A percentile compares a stretch with the other conserved stretches of the same genome.
Conservation (phyloP, 106 monocot genomes). For the Gastrodia elata region DNA sequence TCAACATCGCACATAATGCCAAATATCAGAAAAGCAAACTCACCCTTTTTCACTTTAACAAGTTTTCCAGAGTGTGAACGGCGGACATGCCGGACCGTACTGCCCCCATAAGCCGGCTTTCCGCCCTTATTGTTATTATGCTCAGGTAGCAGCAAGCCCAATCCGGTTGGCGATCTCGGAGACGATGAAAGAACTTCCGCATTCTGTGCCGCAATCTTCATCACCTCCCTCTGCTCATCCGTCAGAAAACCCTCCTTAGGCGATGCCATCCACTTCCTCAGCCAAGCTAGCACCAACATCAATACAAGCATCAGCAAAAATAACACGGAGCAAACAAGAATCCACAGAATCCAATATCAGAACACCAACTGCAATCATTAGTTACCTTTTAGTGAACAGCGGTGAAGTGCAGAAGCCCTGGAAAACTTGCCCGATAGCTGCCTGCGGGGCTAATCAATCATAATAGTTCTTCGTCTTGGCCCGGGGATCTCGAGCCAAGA, state of each 20-base stretch:
- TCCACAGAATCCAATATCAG: not conserved
- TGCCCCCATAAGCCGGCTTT: conserved; percentile 15
- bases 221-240: conserved; percentile 55
- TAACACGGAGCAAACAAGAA: not conserved
- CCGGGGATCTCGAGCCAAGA: conserved; percentile 15
- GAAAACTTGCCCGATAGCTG: not conserved
- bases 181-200: conserved; percentile 49
- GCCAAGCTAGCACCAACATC: not conserved
- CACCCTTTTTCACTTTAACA: conserved; percentile 61
- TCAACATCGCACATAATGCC: not conserved
- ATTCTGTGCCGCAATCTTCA: conserved; percentile 49
- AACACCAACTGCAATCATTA: not conserved
- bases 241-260: conserved; percentile 68
- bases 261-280: conserved; percentile 33
- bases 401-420: not conserved
- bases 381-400: conserved; percentile 2
- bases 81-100: conserved; percentile 31
- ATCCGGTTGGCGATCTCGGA: conserved; percentile 25
- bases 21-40: not conserved
- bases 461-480: conserved; percentile 10
- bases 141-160: conserved; percentile 18
- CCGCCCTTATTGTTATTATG: conserved; percentile 15
- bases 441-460: conserved; percentile 1
- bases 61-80: conserved; percentile 59
- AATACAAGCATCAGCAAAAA: not conserved